Percentiles rank a stretch among this genome's conserved stretches.
These are phyloP conservation scores for Lactifluus subvellereus DNA, from an alignment of 768 basidiomycete genomes.

Conservation along the genomic window DNA sequence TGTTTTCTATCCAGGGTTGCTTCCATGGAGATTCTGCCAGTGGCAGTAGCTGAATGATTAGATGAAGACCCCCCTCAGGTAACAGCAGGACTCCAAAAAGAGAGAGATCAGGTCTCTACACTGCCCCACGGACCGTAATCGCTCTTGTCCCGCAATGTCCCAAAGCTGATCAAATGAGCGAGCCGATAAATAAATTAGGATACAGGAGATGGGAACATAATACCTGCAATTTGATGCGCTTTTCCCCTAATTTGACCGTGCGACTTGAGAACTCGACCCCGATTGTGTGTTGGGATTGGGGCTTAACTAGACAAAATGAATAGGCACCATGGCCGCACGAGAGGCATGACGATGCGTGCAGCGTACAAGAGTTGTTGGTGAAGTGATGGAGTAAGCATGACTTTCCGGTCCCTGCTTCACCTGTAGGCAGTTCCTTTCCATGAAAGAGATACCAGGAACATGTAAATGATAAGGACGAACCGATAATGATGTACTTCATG, in stretches of 20 bases:
- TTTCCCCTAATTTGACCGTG: slow-evolving; percentile 88
- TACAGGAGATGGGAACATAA: slow-evolving; percentile 32
- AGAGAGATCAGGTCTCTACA: slow-evolving; percentile 13
- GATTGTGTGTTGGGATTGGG: slow-evolving; percentile 95
- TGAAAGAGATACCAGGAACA: slow-evolving; percentile 5
- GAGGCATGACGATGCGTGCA: slow-evolving; percentile 33
- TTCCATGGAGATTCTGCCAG: too few species aligned
- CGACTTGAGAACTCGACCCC: slow-evolving; percentile 97
- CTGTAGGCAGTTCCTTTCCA: slow-evolving; percentile 36
- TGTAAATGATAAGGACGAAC: slow-evolving; percentile 37
- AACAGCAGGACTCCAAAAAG: too few species aligned
- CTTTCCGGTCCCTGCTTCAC: slow-evolving; percentile 96
- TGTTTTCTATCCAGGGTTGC: too few species aligned
- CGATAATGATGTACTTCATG: slow-evolving; percentile 98
- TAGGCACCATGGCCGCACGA: background rate
- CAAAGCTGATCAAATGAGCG: slow-evolving; percentile 54
- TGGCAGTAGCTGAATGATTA: too few species aligned
- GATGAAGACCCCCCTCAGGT: too few species aligned
- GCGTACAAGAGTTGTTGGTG: slow-evolving; percentile 89
- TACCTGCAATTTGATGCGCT: slow-evolving; percentile 93
- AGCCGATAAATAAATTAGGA: background rate
- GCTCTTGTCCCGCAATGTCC: slow-evolving; percentile 97
- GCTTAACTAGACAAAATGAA: slow-evolving; percentile 62
- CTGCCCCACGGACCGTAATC: slow-evolving; percentile 60
- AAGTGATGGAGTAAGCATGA: slow-evolving; percentile 96